These are phyloP conservation scores for Pythium insidiosum DNA, from an alignment of 352 stramenopile species.

Conservation along the genomic window DNA sequence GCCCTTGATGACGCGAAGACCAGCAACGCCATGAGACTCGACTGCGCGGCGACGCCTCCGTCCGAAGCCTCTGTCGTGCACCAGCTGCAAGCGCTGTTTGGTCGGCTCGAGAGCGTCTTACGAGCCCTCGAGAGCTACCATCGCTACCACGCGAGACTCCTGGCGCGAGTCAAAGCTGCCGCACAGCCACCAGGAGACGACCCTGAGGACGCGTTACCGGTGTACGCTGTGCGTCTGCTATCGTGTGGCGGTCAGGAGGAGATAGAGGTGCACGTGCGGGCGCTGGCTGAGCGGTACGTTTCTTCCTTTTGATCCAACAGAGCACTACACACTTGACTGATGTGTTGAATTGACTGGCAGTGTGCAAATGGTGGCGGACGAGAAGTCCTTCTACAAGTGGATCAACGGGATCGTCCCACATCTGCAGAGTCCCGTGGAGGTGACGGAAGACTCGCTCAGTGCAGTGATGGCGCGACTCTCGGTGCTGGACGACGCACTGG, in stretches of 20 bases:
- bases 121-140: slow-evolving; percentile 24
- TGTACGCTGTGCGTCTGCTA: slow-evolving; percentile 33
- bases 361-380: slow-evolving; percentile 47
- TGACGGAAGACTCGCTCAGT: neutral
- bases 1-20: slow-evolving; percentile 1
- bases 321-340: too few relatives aligned
- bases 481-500: slow-evolving; percentile 13
- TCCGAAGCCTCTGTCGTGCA: too few relatives aligned
- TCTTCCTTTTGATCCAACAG: too few relatives aligned
- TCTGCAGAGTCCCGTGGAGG: slow-evolving; percentile 46
- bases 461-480: neutral
- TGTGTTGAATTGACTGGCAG: too few relatives aligned
- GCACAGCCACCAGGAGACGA: slow-evolving; percentile 9
- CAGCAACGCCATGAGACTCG: neutral
- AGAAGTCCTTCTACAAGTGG: slow-evolving; percentile 68
- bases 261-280: slow-evolving; percentile 30
- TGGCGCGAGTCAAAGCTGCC: slow-evolving; percentile 22
- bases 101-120: slow-evolving; percentile 29
- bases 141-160: slow-evolving; percentile 31
- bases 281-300: slow-evolving; percentile 39
- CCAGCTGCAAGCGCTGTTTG: slow-evolving; percentile 24
- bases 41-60: too few relatives aligned
- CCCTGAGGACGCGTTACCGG: slow-evolving; percentile 22
- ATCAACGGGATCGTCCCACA: slow-evolving; percentile 35
- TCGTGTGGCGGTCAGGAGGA: slow-evolving; percentile 19